phyloP scores from a whole-genome alignment of 2,329 filamentous ascomycete genomes.

The Microdochium nivale region DNA sequence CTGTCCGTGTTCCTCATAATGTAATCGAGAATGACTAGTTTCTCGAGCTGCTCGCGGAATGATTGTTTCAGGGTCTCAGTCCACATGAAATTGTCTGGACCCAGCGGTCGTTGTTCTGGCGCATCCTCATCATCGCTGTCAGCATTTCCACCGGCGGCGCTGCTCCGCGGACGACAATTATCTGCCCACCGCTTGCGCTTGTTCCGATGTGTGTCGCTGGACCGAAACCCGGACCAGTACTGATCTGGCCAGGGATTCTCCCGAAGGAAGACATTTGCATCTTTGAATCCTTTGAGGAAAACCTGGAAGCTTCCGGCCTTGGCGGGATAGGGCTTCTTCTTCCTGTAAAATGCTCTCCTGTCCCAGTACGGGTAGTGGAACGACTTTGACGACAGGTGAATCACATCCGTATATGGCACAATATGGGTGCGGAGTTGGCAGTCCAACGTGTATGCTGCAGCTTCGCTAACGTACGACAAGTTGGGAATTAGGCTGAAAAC shows the following conservation, averaged over 20 bases:
- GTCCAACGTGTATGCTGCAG: constrained; percentile 92
- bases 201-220: constrained; percentile 56
- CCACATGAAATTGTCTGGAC: constrained; percentile 65
- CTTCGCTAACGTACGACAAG: constrained; percentile 94
- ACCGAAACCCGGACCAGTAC: constrained; percentile 60
- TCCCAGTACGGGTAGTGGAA: constrained; percentile 99
- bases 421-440: constrained; percentile 81
- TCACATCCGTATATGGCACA: constrained; percentile 94
- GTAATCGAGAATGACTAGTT: constrained; percentile 94
- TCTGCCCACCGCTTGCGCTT: constrained; percentile 72
- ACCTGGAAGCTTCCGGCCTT: constrained; percentile 97
- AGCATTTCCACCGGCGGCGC: constrained; percentile 24
- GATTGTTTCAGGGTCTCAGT: constrained; percentile 81
- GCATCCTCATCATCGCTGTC: constrained; percentile 44
- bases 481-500: constrained; percentile 74
- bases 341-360: constrained; percentile 76
- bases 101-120: constrained; percentile 25
- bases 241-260: constrained; percentile 98
- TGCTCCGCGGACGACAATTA: constrained; percentile 60
- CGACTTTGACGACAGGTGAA: constrained; percentile 88
- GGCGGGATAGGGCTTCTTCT: constrained; percentile 75
- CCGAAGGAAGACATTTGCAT: constrained; percentile 89
- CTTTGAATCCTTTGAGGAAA: constrained; percentile 93
- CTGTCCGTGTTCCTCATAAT: constrained; percentile 98
- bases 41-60: constrained; percentile 91